These are phyloP conservation scores for Phytopythium oedochilum DNA, from an alignment of 352 stramenopile species.

Conservation along the genomic window DNA sequence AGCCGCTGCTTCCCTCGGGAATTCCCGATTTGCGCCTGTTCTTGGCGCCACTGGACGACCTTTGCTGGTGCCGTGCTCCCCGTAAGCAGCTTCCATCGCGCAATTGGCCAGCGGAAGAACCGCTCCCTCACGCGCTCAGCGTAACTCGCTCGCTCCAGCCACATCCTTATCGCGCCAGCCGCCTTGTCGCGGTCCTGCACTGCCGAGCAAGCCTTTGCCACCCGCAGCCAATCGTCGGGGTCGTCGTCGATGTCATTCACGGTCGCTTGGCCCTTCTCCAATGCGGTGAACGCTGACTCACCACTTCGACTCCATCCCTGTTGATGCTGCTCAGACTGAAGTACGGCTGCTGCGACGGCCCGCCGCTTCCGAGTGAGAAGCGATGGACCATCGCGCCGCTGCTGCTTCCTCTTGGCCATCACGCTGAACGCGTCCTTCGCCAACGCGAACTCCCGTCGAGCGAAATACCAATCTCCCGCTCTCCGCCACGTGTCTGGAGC, in stretches of 20 bases:
- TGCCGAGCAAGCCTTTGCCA: constrained; percentile 38
- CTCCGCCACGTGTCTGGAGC: constrained; percentile 41
- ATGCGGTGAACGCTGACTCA: not conserved
- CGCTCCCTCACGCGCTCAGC: constrained; percentile 31
- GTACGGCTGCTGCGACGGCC: constrained; percentile 18
- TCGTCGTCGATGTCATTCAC: constrained; percentile 4
- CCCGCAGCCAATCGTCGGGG: constrained; percentile 45
- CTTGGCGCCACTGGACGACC: constrained; percentile 21
- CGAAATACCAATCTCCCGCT: constrained; percentile 45
- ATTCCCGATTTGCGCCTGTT: constrained; percentile 10
- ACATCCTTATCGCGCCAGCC: constrained; percentile 24
- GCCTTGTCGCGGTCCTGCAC: constrained; percentile 37
- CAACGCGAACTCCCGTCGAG: constrained; percentile 41
- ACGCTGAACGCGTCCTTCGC: constrained; percentile 56
- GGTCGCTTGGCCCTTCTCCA: not conserved
- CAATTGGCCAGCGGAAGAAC: constrained; percentile 47
- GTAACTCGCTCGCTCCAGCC: constrained; percentile 36
- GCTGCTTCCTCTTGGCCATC: constrained; percentile 47
- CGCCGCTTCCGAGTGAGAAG: constrained; percentile 28
- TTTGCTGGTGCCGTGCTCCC: constrained; percentile 25
- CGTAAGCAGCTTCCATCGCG: constrained; percentile 56
- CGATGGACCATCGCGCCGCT: constrained; percentile 14
- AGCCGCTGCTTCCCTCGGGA: not conserved
- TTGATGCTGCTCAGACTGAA: constrained; percentile 7
- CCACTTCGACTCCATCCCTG: not conserved